These are phyloP conservation scores for Alternaria burnsii DNA, from an alignment of 2,329 filamentous ascomycete genomes.

Conservation along the genomic window DNA sequence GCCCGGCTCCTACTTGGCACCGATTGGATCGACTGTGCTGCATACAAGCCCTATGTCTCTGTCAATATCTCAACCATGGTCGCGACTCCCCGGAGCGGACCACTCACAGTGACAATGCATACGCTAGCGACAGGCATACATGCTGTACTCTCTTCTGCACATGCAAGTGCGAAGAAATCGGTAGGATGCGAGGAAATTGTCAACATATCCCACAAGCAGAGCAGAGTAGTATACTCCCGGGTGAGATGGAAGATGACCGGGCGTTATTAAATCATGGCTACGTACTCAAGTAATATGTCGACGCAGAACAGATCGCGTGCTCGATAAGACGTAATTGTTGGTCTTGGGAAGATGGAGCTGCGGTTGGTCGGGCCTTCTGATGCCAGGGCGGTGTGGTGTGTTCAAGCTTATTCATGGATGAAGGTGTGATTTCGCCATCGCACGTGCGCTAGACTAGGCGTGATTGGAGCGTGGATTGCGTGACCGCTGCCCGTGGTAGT, in stretches of 20 bases:
- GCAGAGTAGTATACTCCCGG: background rate
- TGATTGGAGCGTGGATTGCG: constrained; percentile 17
- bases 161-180: background rate
- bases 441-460: constrained; percentile 9
- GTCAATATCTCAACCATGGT: constrained; percentile 20
- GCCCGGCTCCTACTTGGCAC: constrained; percentile 12
- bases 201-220: background rate
- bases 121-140: constrained; percentile 3
- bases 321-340: background rate
- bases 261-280: background rate
- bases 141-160: background rate
- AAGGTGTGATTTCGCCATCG: constrained; percentile 8
- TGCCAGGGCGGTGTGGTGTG: constrained; percentile 15
- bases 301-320: background rate
- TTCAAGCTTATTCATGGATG: background rate
- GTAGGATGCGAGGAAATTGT: background rate
- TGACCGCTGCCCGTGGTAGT: constrained; percentile 7
- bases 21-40: constrained; percentile 19
- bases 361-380: constrained; percentile 9
- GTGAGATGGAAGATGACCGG: background rate
- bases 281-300: background rate
- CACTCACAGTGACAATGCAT: constrained; percentile 16
- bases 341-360: background rate
- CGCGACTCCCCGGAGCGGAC: constrained; percentile 4
- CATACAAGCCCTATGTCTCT: constrained; percentile 12